Conservation (phyloP, 1,284 basidiomycete genomes). For the Leccinum pachyderme region DNA sequence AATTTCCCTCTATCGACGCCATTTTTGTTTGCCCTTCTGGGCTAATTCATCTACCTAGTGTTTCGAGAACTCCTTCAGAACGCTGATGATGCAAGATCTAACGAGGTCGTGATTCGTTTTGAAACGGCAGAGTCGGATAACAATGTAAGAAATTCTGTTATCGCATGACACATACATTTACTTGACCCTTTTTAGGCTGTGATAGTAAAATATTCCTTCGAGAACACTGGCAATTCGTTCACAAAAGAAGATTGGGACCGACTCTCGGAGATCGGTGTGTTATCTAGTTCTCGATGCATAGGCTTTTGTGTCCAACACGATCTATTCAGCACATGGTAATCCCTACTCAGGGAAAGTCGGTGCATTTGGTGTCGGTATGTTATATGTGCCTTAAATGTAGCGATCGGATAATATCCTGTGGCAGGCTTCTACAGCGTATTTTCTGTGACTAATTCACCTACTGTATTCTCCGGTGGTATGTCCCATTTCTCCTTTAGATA, state of each 20-base stretch:
- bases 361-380: constrained; percentile 57
- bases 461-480: neutral
- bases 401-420: neutral
- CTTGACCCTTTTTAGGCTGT: constrained; percentile 19
- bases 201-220: constrained; percentile 75
- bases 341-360: constrained; percentile 65
- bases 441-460: neutral
- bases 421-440: neutral
- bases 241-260: constrained; percentile 78
- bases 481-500: too few species aligned
- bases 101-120: constrained; percentile 77
- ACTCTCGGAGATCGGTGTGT: constrained; percentile 78
- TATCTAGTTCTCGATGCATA: neutral
- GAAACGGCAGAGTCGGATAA: constrained; percentile 33
- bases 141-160: neutral
- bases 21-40: neutral
- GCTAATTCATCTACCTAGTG: constrained; percentile 40
- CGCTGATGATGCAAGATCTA: constrained; percentile 88
- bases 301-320: neutral
- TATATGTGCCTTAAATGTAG: constrained; percentile 34
- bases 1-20: neutral
- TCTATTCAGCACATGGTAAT: constrained; percentile 64
- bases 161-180: neutral
- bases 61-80: constrained; percentile 92
- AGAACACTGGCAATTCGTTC: constrained; percentile 85